These are phyloP conservation scores for Heliamphora exappendiculata DNA, from an alignment of 148 eudicot species.

Conservation along the genomic window DNA sequence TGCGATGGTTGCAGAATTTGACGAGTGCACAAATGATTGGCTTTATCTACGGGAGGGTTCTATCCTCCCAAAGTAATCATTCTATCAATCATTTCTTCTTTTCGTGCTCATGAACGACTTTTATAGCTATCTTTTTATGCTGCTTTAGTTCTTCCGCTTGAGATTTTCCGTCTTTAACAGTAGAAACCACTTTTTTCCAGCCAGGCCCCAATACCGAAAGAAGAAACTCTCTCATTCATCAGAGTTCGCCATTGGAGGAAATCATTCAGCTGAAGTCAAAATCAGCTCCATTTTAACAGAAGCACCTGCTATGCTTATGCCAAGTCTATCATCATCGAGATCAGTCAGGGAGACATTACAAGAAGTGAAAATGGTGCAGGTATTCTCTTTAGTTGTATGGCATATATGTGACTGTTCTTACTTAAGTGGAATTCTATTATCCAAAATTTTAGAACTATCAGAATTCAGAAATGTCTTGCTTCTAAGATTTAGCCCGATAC, in stretches of 20 bases:
- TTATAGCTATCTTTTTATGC: background rate
- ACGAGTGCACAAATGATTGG: conserved; percentile 94
- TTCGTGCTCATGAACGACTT: conserved; percentile 2
- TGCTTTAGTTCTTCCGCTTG: background rate
- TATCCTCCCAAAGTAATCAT: conserved; percentile 74
- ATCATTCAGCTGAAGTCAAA: conserved; percentile 21
- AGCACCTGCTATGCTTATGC: conserved; percentile 59
- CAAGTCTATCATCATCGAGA: conserved; percentile 53
- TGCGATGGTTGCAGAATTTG: conserved; percentile 94
- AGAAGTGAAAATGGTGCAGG: conserved; percentile 97
- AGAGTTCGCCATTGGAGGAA: conserved; percentile 40
- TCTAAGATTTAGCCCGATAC: background rate
- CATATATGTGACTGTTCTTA: background rate
- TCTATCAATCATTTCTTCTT: conserved; percentile 11
- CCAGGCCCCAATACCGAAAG: conserved; percentile 82
- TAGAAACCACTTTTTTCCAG: conserved; percentile 10
- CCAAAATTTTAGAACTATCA: background rate
- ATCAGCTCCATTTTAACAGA: conserved; percentile 26
- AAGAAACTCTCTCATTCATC: conserved; percentile 39
- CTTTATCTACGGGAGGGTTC: conserved; percentile 93
- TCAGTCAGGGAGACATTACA: conserved; percentile 68
- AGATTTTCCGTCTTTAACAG: conserved; percentile 4
- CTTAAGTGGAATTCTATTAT: background rate
- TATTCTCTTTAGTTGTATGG: conserved; percentile 12
- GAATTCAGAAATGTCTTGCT: background rate